Evolutionary conservation across 805 yeast genomes (phyloP).

Genomic region (Zygosaccharomyces bailii): DNA sequence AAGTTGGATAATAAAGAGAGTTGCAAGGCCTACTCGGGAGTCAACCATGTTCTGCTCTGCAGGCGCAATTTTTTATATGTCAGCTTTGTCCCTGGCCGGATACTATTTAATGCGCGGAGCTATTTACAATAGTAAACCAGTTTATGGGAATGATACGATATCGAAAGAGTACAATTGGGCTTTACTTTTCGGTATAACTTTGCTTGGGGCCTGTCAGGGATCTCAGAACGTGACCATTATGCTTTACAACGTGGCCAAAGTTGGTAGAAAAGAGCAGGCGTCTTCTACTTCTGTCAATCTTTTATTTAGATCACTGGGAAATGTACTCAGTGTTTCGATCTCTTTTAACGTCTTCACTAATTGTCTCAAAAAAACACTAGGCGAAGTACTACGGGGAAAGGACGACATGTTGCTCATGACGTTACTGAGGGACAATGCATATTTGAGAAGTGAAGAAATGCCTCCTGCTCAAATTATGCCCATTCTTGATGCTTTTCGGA

Average conservation of each 20-base stretch:
- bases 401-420: conserved; percentile 7
- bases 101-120: conserved; percentile 15
- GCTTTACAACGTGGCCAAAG: conserved; percentile 42
- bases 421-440: conserved; percentile 11
- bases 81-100: conserved; percentile 21
- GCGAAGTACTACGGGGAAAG: conserved; percentile 4
- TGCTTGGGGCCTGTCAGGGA: conserved; percentile 42
- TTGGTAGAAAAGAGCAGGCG: conserved; percentile 42
- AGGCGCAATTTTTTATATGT: conserved; percentile 13
- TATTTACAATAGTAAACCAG: conserved; percentile 16
- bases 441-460: conserved; percentile 6
- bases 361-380: conserved; percentile 7
- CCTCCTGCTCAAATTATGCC: conserved; percentile 5
- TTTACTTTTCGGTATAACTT: conserved; percentile 29
- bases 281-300: conserved; percentile 46
- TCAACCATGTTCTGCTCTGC: conserved; percentile 25
- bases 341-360: conserved; percentile 12
- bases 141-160: conserved; percentile 20
- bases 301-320: conserved; percentile 43
- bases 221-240: conserved; percentile 40
- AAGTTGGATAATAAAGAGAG: conserved; percentile 35
- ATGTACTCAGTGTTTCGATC: conserved; percentile 44
- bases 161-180: conserved; percentile 21
- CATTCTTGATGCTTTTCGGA: conserved; percentile 8
- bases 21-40: conserved; percentile 19